These are phyloP conservation scores for Durio zibethinus DNA, from an alignment of 345 rosid genomes.

Conservation along the genomic window DNA sequence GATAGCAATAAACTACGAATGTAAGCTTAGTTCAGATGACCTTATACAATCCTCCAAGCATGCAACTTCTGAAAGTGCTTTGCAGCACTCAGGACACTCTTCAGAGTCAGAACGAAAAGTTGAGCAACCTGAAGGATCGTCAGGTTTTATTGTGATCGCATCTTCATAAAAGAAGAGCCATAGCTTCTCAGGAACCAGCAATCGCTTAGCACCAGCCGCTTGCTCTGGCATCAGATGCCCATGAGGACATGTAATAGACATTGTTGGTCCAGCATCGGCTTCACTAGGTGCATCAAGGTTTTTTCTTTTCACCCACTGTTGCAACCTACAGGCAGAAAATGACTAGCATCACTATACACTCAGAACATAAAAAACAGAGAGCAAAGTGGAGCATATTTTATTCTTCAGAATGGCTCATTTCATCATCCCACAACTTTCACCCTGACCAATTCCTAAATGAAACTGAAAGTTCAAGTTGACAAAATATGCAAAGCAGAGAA, in stretches of 20 bases:
- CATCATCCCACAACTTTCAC: slow-evolving; percentile 1
- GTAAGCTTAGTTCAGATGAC: slow-evolving; percentile 40
- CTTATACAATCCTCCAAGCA: slow-evolving; percentile 77
- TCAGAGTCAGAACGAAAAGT: slow-evolving; percentile 54
- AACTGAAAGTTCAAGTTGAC: slow-evolving; percentile 1
- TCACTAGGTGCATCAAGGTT: slow-evolving; percentile 86
- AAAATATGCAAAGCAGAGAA: not conserved
- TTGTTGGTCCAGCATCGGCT: slow-evolving; percentile 86
- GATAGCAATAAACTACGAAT: slow-evolving; percentile 10
- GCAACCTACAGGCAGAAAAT: slow-evolving; percentile 58
- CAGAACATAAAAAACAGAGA: not conserved
- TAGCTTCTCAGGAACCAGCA: slow-evolving; percentile 74
- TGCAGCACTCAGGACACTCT: slow-evolving; percentile 69
- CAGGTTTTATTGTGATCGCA: slow-evolving; percentile 57
- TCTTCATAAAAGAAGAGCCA: slow-evolving; percentile 89
- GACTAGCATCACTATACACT: slow-evolving; percentile 9
- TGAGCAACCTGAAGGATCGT: slow-evolving; percentile 52
- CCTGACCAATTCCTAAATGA: not conserved
- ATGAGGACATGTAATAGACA: slow-evolving; percentile 69
- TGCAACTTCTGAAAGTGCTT: slow-evolving; percentile 85
- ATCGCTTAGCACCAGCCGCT: slow-evolving; percentile 84
- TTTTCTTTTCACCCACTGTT: slow-evolving; percentile 93
- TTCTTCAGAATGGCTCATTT: not conserved
- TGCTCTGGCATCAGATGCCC: slow-evolving; percentile 82
- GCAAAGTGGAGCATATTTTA: not conserved